phyloP scores from a whole-genome alignment of 345 rosid species.

The Eucalyptus coolabah region DNA sequence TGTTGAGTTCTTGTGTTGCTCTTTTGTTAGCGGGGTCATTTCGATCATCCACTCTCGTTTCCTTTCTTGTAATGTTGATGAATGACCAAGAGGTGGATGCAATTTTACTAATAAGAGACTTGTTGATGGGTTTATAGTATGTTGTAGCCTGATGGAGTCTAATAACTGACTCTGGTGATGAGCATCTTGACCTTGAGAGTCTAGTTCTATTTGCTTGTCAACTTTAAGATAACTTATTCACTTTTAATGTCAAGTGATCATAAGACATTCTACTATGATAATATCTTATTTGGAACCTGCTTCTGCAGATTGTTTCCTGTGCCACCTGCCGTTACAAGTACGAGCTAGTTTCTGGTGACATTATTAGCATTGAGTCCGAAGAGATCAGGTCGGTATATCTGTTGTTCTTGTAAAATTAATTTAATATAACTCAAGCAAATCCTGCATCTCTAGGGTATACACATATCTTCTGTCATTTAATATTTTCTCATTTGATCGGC shows the following conservation, averaged over 20 bases:
- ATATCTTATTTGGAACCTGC: background rate
- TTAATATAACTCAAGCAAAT: background rate
- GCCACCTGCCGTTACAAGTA: conserved; percentile 85
- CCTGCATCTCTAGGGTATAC: background rate
- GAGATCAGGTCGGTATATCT: conserved; percentile 64
- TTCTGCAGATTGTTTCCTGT: conserved; percentile 69
- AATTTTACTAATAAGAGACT: background rate
- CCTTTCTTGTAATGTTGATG: background rate
- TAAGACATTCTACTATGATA: background rate
- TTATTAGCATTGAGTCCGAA: conserved; percentile 62
- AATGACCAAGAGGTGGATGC: background rate
- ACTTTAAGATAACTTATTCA: background rate
- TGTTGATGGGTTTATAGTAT: background rate
- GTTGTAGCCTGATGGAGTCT: background rate
- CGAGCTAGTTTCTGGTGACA: conserved; percentile 88
- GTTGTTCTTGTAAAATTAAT: background rate
- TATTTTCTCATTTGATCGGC: background rate
- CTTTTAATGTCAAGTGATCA: background rate
- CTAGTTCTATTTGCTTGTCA: background rate
- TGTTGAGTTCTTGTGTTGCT: background rate
- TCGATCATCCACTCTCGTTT: background rate
- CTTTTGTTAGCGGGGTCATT: background rate
- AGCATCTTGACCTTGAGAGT: background rate
- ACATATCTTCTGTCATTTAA: background rate
- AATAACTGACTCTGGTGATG: background rate